phyloP scores from a whole-genome alignment of 441 rosid genomes.

The Sinapis alba region DNA sequence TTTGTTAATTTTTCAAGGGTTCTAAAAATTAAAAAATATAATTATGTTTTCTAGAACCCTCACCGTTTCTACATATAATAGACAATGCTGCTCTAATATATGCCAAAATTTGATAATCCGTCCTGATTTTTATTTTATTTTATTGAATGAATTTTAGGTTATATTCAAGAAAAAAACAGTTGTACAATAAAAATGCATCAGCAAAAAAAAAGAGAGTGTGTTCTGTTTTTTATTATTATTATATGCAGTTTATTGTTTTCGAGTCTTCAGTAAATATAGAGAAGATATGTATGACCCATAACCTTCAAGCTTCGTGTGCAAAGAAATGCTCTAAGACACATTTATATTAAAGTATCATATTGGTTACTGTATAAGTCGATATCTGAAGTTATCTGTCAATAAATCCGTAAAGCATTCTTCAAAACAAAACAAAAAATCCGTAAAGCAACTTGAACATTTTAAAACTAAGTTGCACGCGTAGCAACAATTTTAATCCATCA shows the following conservation, averaged over 20 bases:
- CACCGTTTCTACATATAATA: no score
- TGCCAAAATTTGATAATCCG: no score
- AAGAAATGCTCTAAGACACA: neutral
- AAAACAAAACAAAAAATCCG: conserved; percentile 22
- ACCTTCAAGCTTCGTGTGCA: neutral
- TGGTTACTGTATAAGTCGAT: neutral
- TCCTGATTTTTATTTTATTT: no score
- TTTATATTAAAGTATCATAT: neutral
- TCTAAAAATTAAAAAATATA: no score
- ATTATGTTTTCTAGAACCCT: no score
- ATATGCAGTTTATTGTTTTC: neutral
- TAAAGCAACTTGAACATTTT: conserved; percentile 24
- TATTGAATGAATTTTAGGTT: no score
- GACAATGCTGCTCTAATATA: no score
- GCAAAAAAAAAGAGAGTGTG: no score
- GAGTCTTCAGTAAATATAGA: neutral
- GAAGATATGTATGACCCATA: conserved; percentile 9
- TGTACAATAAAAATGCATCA: no score
- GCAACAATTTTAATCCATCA: conserved; percentile 29
- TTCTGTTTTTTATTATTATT: no score
- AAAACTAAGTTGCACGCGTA: conserved; percentile 30
- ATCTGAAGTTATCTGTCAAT: conserved; percentile 14
- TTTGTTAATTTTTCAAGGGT: no score
- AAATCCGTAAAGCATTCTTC: conserved; percentile 22
- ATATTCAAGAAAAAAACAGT: no score